Conservation (phyloP, 1,284 basidiomycete species). For the Boletus mariae region DNA sequence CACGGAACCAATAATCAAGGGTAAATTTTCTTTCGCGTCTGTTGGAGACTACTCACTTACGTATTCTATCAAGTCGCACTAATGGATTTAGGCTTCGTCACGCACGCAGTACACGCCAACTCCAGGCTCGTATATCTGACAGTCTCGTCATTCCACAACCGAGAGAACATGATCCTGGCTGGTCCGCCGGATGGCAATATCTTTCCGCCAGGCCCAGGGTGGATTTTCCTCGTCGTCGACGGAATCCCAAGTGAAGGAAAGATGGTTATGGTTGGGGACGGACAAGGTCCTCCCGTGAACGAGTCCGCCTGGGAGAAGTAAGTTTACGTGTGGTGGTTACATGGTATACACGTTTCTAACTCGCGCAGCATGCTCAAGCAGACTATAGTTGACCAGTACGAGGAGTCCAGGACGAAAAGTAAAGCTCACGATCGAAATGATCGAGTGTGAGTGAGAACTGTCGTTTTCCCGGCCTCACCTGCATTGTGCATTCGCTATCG, state of each 20-base stretch:
- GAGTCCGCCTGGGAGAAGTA: slow-evolving; percentile 53
- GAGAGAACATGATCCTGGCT: slow-evolving; percentile 41
- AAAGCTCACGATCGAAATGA: slow-evolving; percentile 16
- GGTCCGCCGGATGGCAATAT: slow-evolving; percentile 62
- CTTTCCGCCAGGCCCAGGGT: slow-evolving; percentile 81
- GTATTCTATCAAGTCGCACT: slow-evolving; percentile 50
- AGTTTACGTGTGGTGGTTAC: slow-evolving; percentile 32
- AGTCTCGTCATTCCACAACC: slow-evolving; percentile 34
- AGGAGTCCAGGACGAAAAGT: slow-evolving; percentile 36
- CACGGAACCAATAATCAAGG: slow-evolving; percentile 33
- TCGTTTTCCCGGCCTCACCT: neutral
- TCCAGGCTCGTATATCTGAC: slow-evolving; percentile 69
- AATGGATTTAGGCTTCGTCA: slow-evolving; percentile 77
- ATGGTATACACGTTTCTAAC: slow-evolving; percentile 4
- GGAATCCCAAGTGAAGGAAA: slow-evolving; percentile 66
- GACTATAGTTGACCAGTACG: slow-evolving; percentile 53
- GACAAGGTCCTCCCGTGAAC: slow-evolving; percentile 55
- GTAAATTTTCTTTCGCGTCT: slow-evolving; percentile 18
- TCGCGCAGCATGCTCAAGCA: slow-evolving; percentile 37
- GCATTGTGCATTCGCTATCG: neutral
- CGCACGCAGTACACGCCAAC: slow-evolving; percentile 77
- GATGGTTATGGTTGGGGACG: slow-evolving; percentile 70
- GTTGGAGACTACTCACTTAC: slow-evolving; percentile 4
- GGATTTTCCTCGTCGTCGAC: slow-evolving; percentile 67
- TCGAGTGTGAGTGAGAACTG: slow-evolving; percentile 1